Conservation (phyloP, 1,284 basidiomycete genomes). For the Fomitopsis betulina region DNA sequence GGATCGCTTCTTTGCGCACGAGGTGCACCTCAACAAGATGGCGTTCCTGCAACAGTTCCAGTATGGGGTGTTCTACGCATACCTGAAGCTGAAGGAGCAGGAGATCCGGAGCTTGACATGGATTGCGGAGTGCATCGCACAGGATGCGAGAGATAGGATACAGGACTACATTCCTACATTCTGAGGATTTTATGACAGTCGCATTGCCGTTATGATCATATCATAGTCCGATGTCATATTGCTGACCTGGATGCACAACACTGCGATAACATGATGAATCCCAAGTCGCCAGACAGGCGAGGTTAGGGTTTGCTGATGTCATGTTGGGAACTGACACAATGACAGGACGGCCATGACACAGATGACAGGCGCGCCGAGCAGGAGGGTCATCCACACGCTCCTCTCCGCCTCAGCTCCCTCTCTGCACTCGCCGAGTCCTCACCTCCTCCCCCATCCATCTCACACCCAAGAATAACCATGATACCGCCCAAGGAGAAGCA, state of each 20-base stretch:
- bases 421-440: background rate
- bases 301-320: constrained; percentile 1
- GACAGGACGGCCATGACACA: background rate
- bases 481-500: constrained; percentile 12
- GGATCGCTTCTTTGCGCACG: constrained; percentile 93
- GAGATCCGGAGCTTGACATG: constrained; percentile 96
- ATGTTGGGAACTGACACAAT: background rate
- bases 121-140: constrained; percentile 97
- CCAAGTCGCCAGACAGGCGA: background rate
- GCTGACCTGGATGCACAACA: background rate
- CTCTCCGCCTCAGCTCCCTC: background rate
- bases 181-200: constrained; percentile 27
- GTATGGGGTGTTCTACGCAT: constrained; percentile 89
- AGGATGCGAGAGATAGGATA: constrained; percentile 90
- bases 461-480: constrained; percentile 7
- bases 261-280: no score
- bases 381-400: background rate
- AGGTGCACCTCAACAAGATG: constrained; percentile 91
- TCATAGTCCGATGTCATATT: no score
- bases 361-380: background rate
- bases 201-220: background rate
- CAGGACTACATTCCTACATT: constrained; percentile 90
- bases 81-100: constrained; percentile 98
- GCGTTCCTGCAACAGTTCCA: constrained; percentile 96
- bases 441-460: background rate